These are phyloP conservation scores for Macrophomina pseudophaseolina DNA, from an alignment of 2,329 filamentous ascomycete genomes.

Conservation along the genomic window DNA sequence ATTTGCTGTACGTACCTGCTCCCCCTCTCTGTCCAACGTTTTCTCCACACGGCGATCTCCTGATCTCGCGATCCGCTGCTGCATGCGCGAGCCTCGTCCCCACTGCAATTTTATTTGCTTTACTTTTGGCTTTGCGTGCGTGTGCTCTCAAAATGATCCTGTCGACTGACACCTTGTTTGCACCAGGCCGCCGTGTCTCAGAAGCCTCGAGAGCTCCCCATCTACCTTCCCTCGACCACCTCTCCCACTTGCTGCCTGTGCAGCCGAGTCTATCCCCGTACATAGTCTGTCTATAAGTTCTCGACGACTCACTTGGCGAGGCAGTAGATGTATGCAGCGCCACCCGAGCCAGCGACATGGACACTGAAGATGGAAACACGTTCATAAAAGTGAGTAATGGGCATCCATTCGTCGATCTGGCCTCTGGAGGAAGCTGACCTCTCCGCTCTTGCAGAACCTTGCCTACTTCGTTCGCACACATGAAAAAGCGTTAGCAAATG, in stretches of 20 bases:
- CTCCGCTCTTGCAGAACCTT: conserved; percentile 69
- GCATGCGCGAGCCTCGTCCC: conserved; percentile 25
- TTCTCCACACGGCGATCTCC: conserved; percentile 20
- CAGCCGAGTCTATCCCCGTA: conserved; percentile 8
- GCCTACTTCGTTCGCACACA: conserved; percentile 95
- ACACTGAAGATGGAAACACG: conserved; percentile 86
- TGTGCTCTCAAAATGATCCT: conserved; percentile 24
- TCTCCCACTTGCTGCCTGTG: not conserved
- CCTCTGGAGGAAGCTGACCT: not conserved
- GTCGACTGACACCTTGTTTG: conserved; percentile 22
- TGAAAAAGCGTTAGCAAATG: conserved; percentile 96
- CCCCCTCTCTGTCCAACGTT: conserved; percentile 10
- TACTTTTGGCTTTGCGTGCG: conserved; percentile 22
- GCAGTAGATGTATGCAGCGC: conserved; percentile 23
- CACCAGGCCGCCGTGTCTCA: conserved; percentile 23
- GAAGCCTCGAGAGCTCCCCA: conserved; percentile 11
- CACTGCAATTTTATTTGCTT: conserved; percentile 27
- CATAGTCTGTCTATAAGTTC: conserved; percentile 24
- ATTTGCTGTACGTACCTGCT: conserved; percentile 24
- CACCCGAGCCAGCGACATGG: conserved; percentile 57
- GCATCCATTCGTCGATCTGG: not conserved
- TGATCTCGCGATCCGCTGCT: conserved; percentile 20
- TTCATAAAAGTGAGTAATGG: conserved; percentile 75
- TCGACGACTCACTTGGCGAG: conserved; percentile 20
- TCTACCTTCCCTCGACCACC: conserved; percentile 9